Base-by-base conservation (phyloP, 23 red algal genomes). In the Gracilaria caudata region DNA sequence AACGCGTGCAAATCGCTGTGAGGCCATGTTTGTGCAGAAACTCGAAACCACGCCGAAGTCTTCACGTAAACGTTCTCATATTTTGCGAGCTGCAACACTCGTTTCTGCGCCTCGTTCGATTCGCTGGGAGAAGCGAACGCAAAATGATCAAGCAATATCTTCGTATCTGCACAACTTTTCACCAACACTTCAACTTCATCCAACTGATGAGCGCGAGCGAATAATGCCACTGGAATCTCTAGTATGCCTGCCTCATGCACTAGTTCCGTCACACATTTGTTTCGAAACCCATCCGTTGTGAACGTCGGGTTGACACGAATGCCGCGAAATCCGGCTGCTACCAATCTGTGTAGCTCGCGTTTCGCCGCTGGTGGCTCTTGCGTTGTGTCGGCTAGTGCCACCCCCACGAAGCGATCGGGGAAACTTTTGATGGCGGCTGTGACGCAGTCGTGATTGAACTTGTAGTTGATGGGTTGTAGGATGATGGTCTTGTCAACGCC, bases 381-480 rank as follows among this genome's bases (percentile, higher is more conserved):
- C 8, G 78, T 57, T 13, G 33, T 60, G 53, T 82, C 58, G 7
- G 53, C 53, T 6, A 82, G 39, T 43, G 78, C 78, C 10, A 82
- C 78, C 12, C 26, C 78, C 17, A 65, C 78, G 30, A 82, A 64
- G 24, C 78, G 46, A 3, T 49, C 16, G 20, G 78, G 78, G 26
- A 55, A 51, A 2, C 32, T 33, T 39, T 43, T 7, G 13, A 82
- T 45, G 2, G 78, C 78, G 4, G 49, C 5, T 44, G 30, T 23
- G 6, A 82, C 53, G 53, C 53, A 82, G 28, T 49, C 53, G 58
- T 82, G 78, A 51, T 82, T 35, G 78, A 64, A 82, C 20, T 64
- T 60, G 78, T 82, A 82, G 56, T 82, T 82, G 8, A 82, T 64
- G 3, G 78, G 78, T 43, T 82, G 78, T 12, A 82, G 7, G 46